Percentiles rank a stretch among this genome's conserved stretches.
phyloP scores from a whole-genome alignment of 2,329 filamentous ascomycete genomes.

The Fusarium subtropicale region DNA sequence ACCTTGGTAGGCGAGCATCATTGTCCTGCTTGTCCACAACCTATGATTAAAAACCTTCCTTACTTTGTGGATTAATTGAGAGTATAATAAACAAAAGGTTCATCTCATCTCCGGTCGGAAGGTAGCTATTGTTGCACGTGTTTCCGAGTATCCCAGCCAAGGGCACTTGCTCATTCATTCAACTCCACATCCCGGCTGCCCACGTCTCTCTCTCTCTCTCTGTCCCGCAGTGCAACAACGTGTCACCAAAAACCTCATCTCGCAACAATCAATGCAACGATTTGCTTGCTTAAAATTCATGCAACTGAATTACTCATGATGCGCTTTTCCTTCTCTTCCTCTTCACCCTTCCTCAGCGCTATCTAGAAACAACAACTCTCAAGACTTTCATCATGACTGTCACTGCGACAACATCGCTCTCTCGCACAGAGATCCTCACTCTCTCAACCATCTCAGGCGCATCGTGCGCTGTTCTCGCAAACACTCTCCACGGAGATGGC shows the following conservation, averaged over 20 bases:
- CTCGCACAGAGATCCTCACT: constrained; percentile 63
- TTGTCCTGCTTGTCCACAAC: not conserved
- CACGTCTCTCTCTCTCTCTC: not conserved
- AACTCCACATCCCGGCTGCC: constrained; percentile 24
- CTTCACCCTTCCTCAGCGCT: not conserved
- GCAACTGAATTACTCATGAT: constrained; percentile 18
- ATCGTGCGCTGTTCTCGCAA: constrained; percentile 79
- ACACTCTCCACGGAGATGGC: constrained; percentile 86
- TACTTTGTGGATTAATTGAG: not conserved
- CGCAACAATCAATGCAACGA: not conserved
- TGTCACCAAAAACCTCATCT: constrained; percentile 39
- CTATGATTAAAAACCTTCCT: not conserved
- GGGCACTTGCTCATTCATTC: constrained; percentile 4
- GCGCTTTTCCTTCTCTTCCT: constrained; percentile 19
- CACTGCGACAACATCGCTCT: constrained; percentile 56
- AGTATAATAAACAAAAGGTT: not conserved
- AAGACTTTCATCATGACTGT: constrained; percentile 45
- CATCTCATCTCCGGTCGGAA: not conserved
- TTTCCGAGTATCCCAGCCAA: constrained; percentile 26
- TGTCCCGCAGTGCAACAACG: constrained; percentile 38
- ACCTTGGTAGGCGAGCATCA: not conserved
- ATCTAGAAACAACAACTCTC: constrained; percentile 14
- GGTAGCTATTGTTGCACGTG: constrained; percentile 37
- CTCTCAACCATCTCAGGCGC: constrained; percentile 73
- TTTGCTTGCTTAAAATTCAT: not conserved